Base-by-base conservation (phyloP, 1,284 basidiomycete genomes). In the Naganishia albida region DNA sequence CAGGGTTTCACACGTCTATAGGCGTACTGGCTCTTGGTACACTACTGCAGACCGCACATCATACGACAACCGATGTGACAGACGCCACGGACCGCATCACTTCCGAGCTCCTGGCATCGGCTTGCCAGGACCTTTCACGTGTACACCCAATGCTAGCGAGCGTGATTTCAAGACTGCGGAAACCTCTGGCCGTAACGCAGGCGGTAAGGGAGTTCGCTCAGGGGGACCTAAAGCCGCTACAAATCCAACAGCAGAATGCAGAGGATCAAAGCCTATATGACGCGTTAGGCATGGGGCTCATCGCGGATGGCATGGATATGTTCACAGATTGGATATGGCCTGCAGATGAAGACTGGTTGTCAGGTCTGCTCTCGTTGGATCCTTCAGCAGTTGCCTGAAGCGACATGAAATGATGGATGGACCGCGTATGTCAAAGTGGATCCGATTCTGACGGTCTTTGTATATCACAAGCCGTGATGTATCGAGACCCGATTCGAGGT, bases 261-360 rank as follows among this genome's bases (percentile, higher is more conserved):
- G 15, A n/a, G 7, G n/a, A 53, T 23, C 7, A 12, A n/a, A 46
- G 18, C n/a, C 20, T 39, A 3, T 34, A 16, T 46, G 46, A 60
- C 13, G 23, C 38, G 23, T 12, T n/a, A 8, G 57, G 25, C 2
- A 34, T 39, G 23, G 25, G 20, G 13, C 18, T 18, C 12, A 38
- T 40, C 2, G 16, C 20, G n/a, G 57, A 49, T 15, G 26, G 39
- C 13, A 25, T 60, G 34, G 57, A 50, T 3, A 38, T 50, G 34
- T 60, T 60, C 25, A 34, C 57, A 16, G 46, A 60, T 40, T 60
- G 57, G 57, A 49, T 60, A 18, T 60, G 57, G 34, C 57, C 57
- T 7, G 18, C 34, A 20, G 57, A 60, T 25, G 38, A 20, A 15
- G 46, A 60, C 23, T 60, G 57, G 57, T 39, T 60, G 26, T 60